Evolutionary conservation across 495 filamentous ascomycete genomes (phyloP).

Genomic region (Hypoxylon crocopeplum): DNA sequence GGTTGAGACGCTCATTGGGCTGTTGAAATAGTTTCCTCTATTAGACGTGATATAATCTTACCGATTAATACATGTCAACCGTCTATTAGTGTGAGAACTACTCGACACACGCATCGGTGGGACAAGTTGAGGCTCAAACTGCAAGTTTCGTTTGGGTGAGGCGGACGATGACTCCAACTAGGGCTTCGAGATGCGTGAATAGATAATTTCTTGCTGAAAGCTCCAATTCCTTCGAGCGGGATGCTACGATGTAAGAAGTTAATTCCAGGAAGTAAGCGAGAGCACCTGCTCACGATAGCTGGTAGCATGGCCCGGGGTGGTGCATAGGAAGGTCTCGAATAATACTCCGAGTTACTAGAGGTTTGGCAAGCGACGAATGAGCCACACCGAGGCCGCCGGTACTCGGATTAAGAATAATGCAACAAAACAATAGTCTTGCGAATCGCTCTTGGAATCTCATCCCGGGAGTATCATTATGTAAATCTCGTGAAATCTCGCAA

Average conservation of each 20-base stretch:
- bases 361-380: slow-evolving; percentile 8
- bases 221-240: slow-evolving; percentile 13
- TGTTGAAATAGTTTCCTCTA: slow-evolving; percentile 23
- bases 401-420: slow-evolving; percentile 8
- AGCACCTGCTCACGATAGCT: slow-evolving; percentile 11
- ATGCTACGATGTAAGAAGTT: slow-evolving; percentile 13
- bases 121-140: slow-evolving; percentile 36
- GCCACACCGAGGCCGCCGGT: slow-evolving; percentile 29
- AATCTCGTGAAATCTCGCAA: slow-evolving; percentile 10
- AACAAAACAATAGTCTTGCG: slow-evolving; percentile 5
- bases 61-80: slow-evolving; percentile 13
- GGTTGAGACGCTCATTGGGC: slow-evolving; percentile 19
- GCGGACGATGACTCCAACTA: slow-evolving; percentile 18
- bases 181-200: slow-evolving; percentile 23
- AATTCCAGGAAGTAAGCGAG: slow-evolving; percentile 19
- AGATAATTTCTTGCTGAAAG: slow-evolving; percentile 8
- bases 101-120: slow-evolving; percentile 11
- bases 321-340: slow-evolving; percentile 16
- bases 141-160: slow-evolving; percentile 27
- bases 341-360: slow-evolving; percentile 13
- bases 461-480: slow-evolving; percentile 15
- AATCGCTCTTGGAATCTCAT: slow-evolving; percentile 8
- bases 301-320: slow-evolving; percentile 14
- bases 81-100: slow-evolving; percentile 22
- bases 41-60: slow-evolving; percentile 18